Evolutionary conservation across 345 rosid species (phyloP), one percentile per base, ranked within the genome.

Genomic region (Linum usitatissimum): DNA sequence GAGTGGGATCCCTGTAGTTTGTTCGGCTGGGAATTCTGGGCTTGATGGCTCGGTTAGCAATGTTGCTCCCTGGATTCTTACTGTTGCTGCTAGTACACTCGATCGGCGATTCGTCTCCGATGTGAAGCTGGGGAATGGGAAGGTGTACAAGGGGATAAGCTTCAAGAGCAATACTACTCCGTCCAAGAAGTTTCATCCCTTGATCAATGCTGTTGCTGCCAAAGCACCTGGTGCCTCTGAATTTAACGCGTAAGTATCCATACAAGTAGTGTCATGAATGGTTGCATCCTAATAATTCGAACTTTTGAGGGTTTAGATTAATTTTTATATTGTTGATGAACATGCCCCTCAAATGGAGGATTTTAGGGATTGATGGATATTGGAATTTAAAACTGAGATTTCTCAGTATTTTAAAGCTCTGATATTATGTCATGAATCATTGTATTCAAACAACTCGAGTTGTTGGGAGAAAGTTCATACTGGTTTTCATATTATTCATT

Each of bases 1-100:
- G 42, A 76, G 45, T 57, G 86, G 84, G 42, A 73, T 82, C 42
- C 69, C 79, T 57, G 86, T 82, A 2, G 79, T 82, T 67, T 70
- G 82, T 71, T 79, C 86, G 3, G 80, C 60, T 67, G 86, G 86
- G 64, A 82, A 82, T 64, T 77, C 71, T 49, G 84, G 82, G n/a
- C 70, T 19, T 28, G 31, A 57, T 42, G 80, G 80, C 62, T 79
- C 84, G n/a, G 80, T 75, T 5, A 77, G 84, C 30, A 82, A 82
- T 68, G 67, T 82, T 6, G 86, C 84, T 59, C 86, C 86, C 9
- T 82, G 86, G 86, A 79, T 82, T 73, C 42, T 82, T 57, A 82
- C 80, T 4, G 78, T 82, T 62, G 82, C 82, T 55, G 86, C 82
- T 65, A 67, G 82, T 60, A 76, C 84, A 13, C 79, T 76, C 13